These are phyloP conservation scores for Cyphellophora europaea DNA, from an alignment of 2,329 filamentous ascomycete genomes.

Conservation along the genomic window DNA sequence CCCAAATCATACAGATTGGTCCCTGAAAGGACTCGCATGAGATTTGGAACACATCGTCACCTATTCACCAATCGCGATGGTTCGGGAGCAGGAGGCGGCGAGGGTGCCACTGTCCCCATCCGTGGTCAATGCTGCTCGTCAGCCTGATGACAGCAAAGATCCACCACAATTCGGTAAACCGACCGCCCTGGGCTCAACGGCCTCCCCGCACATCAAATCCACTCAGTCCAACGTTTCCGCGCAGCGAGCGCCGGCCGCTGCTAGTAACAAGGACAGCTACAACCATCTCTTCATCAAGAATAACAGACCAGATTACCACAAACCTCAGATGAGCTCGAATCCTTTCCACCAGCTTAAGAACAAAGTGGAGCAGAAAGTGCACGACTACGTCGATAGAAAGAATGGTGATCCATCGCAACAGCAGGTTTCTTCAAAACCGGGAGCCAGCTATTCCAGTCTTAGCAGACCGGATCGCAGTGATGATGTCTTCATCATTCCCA, in stretches of 20 bases:
- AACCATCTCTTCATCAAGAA: constrained; percentile 17
- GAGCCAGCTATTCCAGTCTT: too few relatives aligned
- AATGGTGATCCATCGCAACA: constrained; percentile 15
- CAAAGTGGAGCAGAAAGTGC: neutral
- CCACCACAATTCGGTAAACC: constrained; percentile 50
- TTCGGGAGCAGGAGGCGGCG: constrained; percentile 41
- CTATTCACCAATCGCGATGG: too few relatives aligned
- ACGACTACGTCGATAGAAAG: constrained; percentile 16
- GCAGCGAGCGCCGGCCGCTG: constrained; percentile 38
- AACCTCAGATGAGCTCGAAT: constrained; percentile 10
- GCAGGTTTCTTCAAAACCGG: too few relatives aligned
- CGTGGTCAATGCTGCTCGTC: constrained; percentile 26
- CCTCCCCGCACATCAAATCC: constrained; percentile 33
- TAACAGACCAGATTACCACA: constrained; percentile 13
- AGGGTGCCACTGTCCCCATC: constrained; percentile 26
- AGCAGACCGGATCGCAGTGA: too few relatives aligned
- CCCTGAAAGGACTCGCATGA: too few relatives aligned
- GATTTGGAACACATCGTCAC: too few relatives aligned
- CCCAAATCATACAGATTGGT: too few relatives aligned
- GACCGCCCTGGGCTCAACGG: constrained; percentile 39
- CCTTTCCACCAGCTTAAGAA: constrained; percentile 11
- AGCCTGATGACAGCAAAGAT: constrained; percentile 19
- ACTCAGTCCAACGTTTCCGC: constrained; percentile 41
- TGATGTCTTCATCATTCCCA: constrained; percentile 26
- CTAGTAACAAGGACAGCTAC: constrained; percentile 24